Conservation (phyloP, 805 yeast species). For the Candida silvatica region DNA sequence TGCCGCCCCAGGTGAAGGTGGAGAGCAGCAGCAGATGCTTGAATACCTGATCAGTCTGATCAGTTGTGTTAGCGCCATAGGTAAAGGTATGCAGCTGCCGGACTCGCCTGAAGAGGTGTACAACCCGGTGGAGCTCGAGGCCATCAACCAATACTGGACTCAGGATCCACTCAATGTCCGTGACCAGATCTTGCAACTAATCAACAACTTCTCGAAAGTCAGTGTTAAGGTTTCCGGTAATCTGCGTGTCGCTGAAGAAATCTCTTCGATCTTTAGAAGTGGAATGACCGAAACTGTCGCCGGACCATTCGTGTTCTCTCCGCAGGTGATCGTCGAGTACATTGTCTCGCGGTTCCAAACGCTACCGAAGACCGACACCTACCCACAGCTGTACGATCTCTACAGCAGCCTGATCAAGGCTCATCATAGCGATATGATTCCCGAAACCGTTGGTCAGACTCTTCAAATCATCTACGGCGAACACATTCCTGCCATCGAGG, state of each 20-base stretch:
- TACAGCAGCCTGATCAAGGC: slow-evolving; percentile 24
- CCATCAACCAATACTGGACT: slow-evolving; percentile 35
- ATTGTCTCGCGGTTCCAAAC: slow-evolving; percentile 25
- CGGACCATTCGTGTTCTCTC: slow-evolving; percentile 58
- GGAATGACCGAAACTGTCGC: slow-evolving; percentile 56
- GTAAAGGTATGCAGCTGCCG: slow-evolving; percentile 57
- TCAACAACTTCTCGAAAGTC: slow-evolving; percentile 34
- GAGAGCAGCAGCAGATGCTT: slow-evolving; percentile 18
- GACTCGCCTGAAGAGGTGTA: slow-evolving; percentile 38
- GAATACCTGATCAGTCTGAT: slow-evolving; percentile 50
- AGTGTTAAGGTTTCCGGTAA: slow-evolving; percentile 30
- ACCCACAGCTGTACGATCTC: slow-evolving; percentile 37
- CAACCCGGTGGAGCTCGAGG: slow-evolving; percentile 22
- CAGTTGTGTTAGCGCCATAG: slow-evolving; percentile 59
- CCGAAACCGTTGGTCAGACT: slow-evolving; percentile 27
- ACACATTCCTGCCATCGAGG: slow-evolving; percentile 24
- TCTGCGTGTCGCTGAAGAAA: slow-evolving; percentile 48
- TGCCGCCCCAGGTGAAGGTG: slow-evolving; percentile 2
- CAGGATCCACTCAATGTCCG: slow-evolving; percentile 40
- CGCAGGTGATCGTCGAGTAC: slow-evolving; percentile 32
- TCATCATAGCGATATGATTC: slow-evolving; percentile 23
- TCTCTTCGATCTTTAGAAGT: slow-evolving; percentile 50
- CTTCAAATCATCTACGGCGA: slow-evolving; percentile 30
- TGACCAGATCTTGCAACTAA: slow-evolving; percentile 28
- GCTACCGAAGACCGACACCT: slow-evolving; percentile 22